phyloP scores from a whole-genome alignment of 306 rosid species.

The Castanea mollissima region DNA sequence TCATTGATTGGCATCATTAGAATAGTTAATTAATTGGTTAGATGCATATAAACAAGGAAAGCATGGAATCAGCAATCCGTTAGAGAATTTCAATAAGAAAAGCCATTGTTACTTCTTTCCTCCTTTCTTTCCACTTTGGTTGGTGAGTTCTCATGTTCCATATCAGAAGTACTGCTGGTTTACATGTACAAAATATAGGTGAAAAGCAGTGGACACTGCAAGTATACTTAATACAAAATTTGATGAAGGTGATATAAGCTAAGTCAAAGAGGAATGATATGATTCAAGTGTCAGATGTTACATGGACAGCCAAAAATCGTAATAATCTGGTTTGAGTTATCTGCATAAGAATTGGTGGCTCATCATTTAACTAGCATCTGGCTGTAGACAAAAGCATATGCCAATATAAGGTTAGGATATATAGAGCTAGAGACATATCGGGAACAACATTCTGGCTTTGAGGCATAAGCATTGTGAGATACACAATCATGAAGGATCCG shows the following conservation, averaged over 20 bases:
- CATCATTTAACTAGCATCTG: not conserved
- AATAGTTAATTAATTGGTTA: not conserved
- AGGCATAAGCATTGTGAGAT: not conserved
- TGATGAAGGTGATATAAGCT: not conserved
- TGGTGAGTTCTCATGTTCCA: not conserved
- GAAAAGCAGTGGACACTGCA: not conserved
- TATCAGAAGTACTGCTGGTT: not conserved
- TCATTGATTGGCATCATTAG: not conserved
- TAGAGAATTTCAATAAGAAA: not conserved
- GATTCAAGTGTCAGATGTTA: not conserved
- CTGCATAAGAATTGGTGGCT: not conserved
- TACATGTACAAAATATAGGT: not conserved
- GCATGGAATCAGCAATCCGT: not conserved
- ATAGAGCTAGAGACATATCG: not conserved
- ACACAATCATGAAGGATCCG: not conserved
- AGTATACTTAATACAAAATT: not conserved
- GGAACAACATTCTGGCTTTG: not conserved
- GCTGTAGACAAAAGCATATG: not conserved
- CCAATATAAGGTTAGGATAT: not conserved
- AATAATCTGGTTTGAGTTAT: not conserved
- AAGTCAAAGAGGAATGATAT: conserved; percentile 1
- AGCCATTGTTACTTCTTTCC: not conserved
- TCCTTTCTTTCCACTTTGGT: not conserved
- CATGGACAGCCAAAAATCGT: not conserved
- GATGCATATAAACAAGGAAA: not conserved